phyloP scores from a whole-genome alignment of 2,329 filamentous ascomycete species.

The Alternaria triticimaculans region DNA sequence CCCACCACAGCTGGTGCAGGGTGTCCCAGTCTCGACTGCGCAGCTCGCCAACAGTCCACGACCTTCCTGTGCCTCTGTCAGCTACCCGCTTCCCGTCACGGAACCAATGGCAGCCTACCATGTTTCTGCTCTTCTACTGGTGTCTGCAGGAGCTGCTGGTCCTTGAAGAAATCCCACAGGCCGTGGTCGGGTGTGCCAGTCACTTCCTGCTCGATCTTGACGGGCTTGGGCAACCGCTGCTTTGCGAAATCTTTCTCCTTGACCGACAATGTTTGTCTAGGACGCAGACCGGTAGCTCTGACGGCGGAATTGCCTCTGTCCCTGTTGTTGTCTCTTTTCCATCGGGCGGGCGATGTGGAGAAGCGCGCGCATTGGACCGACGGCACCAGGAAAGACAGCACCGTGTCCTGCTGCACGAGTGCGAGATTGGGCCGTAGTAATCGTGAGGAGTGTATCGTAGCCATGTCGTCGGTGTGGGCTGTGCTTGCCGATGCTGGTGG shows the following conservation, averaged over 20 bases:
- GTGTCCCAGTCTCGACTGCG: conserved; percentile 92
- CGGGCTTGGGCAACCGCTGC: conserved; percentile 70
- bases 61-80: conserved; percentile 61
- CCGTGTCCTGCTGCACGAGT: conserved; percentile 23
- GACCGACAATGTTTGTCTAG: conserved; percentile 75
- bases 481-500: conserved; percentile 17
- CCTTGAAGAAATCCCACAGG: conserved; percentile 88
- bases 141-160: conserved; percentile 71
- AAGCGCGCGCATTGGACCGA: conserved; percentile 50
- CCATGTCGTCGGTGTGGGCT: conserved; percentile 32
- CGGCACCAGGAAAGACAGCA: conserved; percentile 37
- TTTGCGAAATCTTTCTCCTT: conserved; percentile 63
- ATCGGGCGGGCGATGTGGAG: conserved; percentile 58
- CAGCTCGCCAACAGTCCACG: conserved; percentile 86
- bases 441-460: conserved; percentile 36
- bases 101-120: conserved; percentile 55
- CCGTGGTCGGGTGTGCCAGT: conserved; percentile 77
- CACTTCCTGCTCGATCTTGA: conserved; percentile 65
- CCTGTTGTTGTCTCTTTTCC: conserved; percentile 76
- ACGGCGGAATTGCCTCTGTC: conserved; percentile 82
- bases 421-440: conserved; percentile 31
- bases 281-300: conserved; percentile 71
- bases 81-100: conserved; percentile 4
- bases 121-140: conserved; percentile 75
- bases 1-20: conserved; percentile 91